These are phyloP conservation scores for Podospora didyma DNA, from an alignment of 495 filamentous ascomycete species.

Conservation along the genomic window DNA sequence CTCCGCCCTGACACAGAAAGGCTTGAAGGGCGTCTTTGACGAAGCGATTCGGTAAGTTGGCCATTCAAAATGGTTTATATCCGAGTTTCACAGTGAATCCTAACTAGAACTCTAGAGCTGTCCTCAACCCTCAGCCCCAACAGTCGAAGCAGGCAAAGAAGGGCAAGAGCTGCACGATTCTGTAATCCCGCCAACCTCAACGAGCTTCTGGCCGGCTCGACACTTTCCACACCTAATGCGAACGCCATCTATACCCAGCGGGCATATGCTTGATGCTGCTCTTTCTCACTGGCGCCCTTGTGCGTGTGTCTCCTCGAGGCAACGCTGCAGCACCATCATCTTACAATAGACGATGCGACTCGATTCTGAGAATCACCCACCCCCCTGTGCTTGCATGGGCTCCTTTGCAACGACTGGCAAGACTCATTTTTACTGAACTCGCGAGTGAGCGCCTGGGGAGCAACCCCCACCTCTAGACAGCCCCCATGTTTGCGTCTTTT, in stretches of 20 bases:
- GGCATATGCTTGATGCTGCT: conserved; percentile 1
- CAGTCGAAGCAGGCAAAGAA: conserved; percentile 51
- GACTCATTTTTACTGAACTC: background rate
- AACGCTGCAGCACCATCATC: background rate
- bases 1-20: conserved; percentile 94
- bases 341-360: too few relatives aligned
- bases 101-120: conserved; percentile 55
- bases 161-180: conserved; percentile 68
- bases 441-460: background rate
- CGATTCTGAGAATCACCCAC: background rate
- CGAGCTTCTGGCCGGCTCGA: background rate
- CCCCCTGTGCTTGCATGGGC: background rate
- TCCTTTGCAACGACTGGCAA: background rate
- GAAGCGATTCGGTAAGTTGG: conserved; percentile 80
- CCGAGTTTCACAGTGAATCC: background rate
- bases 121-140: conserved; percentile 71
- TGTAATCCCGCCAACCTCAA: conserved; percentile 43
- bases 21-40: conserved; percentile 96
- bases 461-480: background rate
- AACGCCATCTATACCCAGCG: conserved; percentile 23
- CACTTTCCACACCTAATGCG: background rate
- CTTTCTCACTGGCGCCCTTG: background rate
- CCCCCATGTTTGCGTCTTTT: background rate
- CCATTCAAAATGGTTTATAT: background rate
- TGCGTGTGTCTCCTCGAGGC: background rate